phyloP scores from a whole-genome alignment of 1,284 basidiomycete genomes.

The Cryptococcus sp. region DNA sequence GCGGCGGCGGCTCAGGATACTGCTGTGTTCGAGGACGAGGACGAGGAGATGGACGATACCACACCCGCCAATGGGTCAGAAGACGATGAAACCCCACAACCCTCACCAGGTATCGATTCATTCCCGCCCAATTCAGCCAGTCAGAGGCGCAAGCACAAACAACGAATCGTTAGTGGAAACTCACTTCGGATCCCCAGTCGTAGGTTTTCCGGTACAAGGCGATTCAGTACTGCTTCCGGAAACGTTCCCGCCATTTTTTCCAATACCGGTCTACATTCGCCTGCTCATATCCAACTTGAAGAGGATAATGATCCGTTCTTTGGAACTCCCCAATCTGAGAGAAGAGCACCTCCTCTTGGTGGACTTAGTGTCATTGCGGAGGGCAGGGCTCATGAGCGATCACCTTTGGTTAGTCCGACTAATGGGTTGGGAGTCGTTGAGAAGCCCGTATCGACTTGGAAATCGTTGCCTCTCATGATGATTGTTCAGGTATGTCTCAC shows the following conservation, averaged over 20 bases:
- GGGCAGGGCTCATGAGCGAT: constrained; percentile 9
- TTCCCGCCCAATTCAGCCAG: neutral
- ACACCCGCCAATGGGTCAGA: constrained; percentile 10
- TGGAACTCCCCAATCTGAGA: constrained; percentile 15
- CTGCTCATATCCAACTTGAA: constrained; percentile 29
- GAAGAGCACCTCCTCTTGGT: constrained; percentile 2
- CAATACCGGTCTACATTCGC: constrained; percentile 43
- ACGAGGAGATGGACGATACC: constrained; percentile 20
- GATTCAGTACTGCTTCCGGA: constrained; percentile 42
- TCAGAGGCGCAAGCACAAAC: neutral
- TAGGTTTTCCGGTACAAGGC: constrained; percentile 28
- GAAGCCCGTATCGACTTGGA: constrained; percentile 35
- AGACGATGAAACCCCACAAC: constrained; percentile 22
- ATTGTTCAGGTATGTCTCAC: constrained; percentile 36
- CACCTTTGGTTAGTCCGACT: constrained; percentile 10
- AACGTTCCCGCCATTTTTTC: constrained; percentile 45
- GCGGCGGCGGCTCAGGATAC: constrained; percentile 49
- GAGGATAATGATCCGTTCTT: constrained; percentile 39
- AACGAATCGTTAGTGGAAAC: constrained; percentile 8
- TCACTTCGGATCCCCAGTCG: constrained; percentile 7
- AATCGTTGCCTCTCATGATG: constrained; percentile 39
- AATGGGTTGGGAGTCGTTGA: constrained; percentile 11
- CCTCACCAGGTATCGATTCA: constrained; percentile 15
- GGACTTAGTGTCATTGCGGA: constrained; percentile 45
- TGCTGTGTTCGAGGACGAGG: constrained; percentile 49